Evolutionary conservation across 2,329 filamentous ascomycete species (phyloP).

Genomic region (Colletotrichum sojae): DNA sequence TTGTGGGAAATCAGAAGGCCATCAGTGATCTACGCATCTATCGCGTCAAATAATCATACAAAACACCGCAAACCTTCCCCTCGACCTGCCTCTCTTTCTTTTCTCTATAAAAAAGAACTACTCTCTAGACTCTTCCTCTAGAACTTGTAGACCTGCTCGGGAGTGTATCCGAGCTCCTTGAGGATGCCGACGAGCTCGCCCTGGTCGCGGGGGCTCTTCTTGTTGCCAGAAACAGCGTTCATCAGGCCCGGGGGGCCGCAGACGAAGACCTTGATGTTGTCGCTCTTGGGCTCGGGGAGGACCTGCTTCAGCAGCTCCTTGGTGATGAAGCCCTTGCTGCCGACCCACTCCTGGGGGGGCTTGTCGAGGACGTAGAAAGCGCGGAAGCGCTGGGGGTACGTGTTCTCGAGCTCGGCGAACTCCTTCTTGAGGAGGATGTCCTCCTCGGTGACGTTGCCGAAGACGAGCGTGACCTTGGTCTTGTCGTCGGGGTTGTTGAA

Average conservation of each 20-base stretch:
- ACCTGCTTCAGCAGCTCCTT: slow-evolving; percentile 97
- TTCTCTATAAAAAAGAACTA: background rate
- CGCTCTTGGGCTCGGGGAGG: slow-evolving; percentile 89
- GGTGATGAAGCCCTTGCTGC: slow-evolving; percentile 84
- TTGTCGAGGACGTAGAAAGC: slow-evolving; percentile 96
- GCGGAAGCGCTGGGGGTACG: slow-evolving; percentile 93
- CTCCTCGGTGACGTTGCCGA: slow-evolving; percentile 89
- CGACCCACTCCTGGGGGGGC: slow-evolving; percentile 82
- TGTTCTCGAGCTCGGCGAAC: slow-evolving; percentile 90
- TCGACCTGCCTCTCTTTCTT: no score
- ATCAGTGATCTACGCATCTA: background rate
- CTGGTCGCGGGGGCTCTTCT: slow-evolving; percentile 94
- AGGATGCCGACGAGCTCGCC: slow-evolving; percentile 88
- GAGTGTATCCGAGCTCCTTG: slow-evolving; percentile 80
- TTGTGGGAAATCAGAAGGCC: no score
- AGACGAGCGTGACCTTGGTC: slow-evolving; percentile 97
- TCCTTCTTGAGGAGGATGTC: slow-evolving; percentile 94
- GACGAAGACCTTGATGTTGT: slow-evolving; percentile 96
- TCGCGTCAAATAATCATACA: background rate
- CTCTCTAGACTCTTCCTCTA: slow-evolving; percentile 54
- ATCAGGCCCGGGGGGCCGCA: slow-evolving; percentile 94
- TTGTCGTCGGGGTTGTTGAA: slow-evolving; percentile 97
- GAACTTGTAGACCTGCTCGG: slow-evolving; percentile 95
- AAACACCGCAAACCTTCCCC: background rate
- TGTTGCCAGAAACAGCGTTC: slow-evolving; percentile 90